Evolutionary conservation across 1,284 basidiomycete genomes (phyloP).

Genomic region (Caloboletus inedulis): DNA sequence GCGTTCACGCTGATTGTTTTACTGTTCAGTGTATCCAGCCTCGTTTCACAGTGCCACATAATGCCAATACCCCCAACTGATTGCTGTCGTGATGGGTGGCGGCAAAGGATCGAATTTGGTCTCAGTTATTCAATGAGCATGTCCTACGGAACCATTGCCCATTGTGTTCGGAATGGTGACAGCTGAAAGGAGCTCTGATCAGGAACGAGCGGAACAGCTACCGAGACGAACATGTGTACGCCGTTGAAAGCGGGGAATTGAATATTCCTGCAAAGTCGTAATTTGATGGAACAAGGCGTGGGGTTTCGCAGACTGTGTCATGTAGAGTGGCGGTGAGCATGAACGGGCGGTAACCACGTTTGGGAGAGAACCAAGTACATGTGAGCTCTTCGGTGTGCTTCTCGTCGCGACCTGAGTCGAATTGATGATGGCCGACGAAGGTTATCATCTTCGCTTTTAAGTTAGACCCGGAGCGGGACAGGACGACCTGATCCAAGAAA

Average conservation of each 20-base stretch:
- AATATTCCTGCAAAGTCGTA: neutral
- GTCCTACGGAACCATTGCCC: neutral
- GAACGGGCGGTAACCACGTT: neutral
- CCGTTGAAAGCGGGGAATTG: neutral
- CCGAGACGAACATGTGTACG: neutral
- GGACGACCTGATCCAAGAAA: slow-evolving; percentile 17
- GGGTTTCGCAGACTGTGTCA: neutral
- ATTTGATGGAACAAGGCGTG: neutral
- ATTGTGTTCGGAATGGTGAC: neutral
- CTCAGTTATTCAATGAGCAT: neutral
- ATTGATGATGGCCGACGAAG: slow-evolving; percentile 23
- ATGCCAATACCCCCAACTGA: neutral
- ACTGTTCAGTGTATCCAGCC: neutral
- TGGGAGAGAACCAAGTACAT: neutral
- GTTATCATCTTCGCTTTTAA: slow-evolving; percentile 25
- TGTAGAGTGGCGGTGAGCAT: neutral
- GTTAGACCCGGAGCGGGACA: slow-evolving; percentile 12
- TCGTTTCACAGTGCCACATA: neutral
- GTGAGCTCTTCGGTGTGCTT: slow-evolving; percentile 5
- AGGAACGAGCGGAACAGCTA: neutral
- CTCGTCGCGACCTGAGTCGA: slow-evolving; percentile 16
- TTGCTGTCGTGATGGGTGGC: neutral
- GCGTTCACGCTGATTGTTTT: neutral
- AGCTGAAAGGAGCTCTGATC: neutral
- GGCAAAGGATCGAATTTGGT: neutral